These are phyloP conservation scores for Erythrobasidium yunnanense DNA, from an alignment of 768 basidiomycete species.

Conservation along the genomic window DNA sequence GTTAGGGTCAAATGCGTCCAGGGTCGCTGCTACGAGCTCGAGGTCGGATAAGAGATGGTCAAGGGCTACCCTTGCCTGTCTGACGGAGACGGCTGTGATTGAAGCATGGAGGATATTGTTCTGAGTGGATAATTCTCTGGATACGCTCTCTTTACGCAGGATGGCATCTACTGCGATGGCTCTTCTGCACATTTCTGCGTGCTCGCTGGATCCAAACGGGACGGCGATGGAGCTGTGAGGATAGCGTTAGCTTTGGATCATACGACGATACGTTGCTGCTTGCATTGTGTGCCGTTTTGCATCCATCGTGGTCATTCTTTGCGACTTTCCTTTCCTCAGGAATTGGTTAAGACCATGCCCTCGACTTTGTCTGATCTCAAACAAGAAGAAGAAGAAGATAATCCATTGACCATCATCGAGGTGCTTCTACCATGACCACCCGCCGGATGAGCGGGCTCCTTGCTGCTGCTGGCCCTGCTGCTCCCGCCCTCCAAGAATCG, in stretches of 20 bases:
- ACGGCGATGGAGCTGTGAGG: slow-evolving; percentile 18
- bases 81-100: slow-evolving; percentile 20
- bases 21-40: slow-evolving; percentile 24
- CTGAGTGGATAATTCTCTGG: background rate
- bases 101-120: background rate
- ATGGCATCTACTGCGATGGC: slow-evolving; percentile 26
- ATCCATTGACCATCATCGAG: too few relatives aligned
- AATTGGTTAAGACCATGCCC: background rate
- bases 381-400: too few relatives aligned
- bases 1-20: slow-evolving; percentile 24
- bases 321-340: background rate
- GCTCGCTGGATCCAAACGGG: slow-evolving; percentile 12
- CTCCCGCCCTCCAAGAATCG: slow-evolving; percentile 30
- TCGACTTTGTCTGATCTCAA: too few relatives aligned
- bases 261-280: background rate
- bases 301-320: background rate
- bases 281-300: background rate
- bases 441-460: slow-evolving; percentile 25
- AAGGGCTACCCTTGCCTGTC: slow-evolving; percentile 30
- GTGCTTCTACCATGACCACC: slow-evolving; percentile 14
- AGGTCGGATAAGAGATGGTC: slow-evolving; percentile 29
- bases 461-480: slow-evolving; percentile 17
- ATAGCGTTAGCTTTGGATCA: too few relatives aligned
- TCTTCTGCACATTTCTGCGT: slow-evolving; percentile 10
- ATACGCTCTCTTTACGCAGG: slow-evolving; percentile 1